A percentile compares a stretch with the other conserved stretches of the same genome.
phyloP scores from a whole-genome alignment of 768 basidiomycete genomes.

The Obba rivulosa region DNA sequence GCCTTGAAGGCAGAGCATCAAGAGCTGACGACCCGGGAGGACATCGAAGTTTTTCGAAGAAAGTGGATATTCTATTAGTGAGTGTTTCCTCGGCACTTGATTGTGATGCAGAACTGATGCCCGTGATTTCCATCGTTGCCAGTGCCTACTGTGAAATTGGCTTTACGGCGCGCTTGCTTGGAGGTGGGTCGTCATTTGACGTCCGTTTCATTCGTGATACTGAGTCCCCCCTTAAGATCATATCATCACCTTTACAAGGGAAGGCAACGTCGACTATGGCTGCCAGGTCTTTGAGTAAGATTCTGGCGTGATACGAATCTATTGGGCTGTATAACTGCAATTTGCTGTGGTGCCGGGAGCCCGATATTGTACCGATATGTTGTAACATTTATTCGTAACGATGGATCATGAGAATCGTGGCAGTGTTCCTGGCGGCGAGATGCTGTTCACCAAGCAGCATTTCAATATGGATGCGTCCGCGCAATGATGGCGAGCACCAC shows the following conservation, averaged over 20 bases:
- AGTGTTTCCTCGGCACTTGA: conserved; percentile 12
- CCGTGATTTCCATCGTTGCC: conserved; percentile 10
- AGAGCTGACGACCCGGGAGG: conserved; percentile 35
- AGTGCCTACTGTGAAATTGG: conserved; percentile 74
- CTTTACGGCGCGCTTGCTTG: conserved; percentile 59
- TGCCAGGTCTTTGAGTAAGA: conserved; percentile 31
- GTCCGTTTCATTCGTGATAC: conserved; percentile 1
- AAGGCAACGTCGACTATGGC: conserved; percentile 56
- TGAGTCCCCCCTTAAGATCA: conserved; percentile 38
- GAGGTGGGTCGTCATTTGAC: conserved; percentile 38
- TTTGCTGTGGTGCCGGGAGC: too few species aligned
- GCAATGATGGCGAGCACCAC: too few species aligned
- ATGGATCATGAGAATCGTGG: too few species aligned
- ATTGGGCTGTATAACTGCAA: too few species aligned
- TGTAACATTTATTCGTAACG: too few species aligned
- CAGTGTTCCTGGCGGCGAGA: too few species aligned
- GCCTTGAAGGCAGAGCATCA: conserved; percentile 56
- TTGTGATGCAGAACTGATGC: background rate
- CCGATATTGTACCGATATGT: too few species aligned
- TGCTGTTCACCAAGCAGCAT: too few species aligned
- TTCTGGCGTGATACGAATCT: too few species aligned
- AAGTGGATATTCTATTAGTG: conserved; percentile 42
- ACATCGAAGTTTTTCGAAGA: conserved; percentile 68
- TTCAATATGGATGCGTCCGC: too few species aligned
- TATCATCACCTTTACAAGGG: conserved; percentile 59